A percentile compares a stretch with the other conserved stretches of the same genome.
Evolutionary conservation across 1,284 basidiomycete species (phyloP).

Genomic region (Tetrapyrgos nigripes): DNA sequence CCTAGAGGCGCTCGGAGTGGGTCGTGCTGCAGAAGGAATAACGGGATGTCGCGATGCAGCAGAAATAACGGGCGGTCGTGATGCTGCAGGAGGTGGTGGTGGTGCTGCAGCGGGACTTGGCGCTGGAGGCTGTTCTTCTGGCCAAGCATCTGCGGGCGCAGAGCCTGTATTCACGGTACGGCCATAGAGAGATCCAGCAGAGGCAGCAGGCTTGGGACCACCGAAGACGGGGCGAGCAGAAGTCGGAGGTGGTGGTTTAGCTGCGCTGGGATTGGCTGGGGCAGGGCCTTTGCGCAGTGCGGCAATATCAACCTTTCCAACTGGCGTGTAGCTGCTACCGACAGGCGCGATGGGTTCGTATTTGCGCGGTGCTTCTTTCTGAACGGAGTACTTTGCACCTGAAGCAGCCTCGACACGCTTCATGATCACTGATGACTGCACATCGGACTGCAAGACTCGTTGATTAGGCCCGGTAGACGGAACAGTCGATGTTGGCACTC

Average conservation of each 20-base stretch:
- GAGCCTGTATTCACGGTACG: conserved; percentile 41
- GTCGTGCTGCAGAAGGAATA: conserved; percentile 42
- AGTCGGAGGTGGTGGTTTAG: conserved; percentile 43
- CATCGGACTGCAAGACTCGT: conserved; percentile 66
- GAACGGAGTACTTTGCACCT: conserved; percentile 89
- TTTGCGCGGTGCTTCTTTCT: conserved; percentile 69
- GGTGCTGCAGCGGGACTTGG: conserved; percentile 46
- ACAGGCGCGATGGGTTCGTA: conserved; percentile 77
- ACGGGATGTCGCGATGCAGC: conserved; percentile 23
- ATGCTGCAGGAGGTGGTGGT: conserved; percentile 54
- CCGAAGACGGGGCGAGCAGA: conserved; percentile 57
- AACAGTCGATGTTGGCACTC: conserved; percentile 24
- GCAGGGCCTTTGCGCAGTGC: conserved; percentile 57
- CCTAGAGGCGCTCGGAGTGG: conserved; percentile 24
- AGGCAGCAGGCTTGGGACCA: conserved; percentile 44
- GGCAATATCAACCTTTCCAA: conserved; percentile 73
- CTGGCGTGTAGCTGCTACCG: conserved; percentile 73
- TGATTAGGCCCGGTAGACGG: conserved; percentile 1
- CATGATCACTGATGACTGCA: conserved; percentile 82
- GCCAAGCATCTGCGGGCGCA: conserved; percentile 64
- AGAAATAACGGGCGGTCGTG: conserved; percentile 45
- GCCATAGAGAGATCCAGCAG: conserved; percentile 51
- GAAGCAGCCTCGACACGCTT: conserved; percentile 89
- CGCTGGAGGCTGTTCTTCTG: conserved; percentile 50
- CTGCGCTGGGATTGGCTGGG: conserved; percentile 35